A percentile compares a stretch with the other conserved stretches of the same genome.
phyloP scores from a whole-genome alignment of 371 early-diverging fungal species.

The Mucor velutinosus region DNA sequence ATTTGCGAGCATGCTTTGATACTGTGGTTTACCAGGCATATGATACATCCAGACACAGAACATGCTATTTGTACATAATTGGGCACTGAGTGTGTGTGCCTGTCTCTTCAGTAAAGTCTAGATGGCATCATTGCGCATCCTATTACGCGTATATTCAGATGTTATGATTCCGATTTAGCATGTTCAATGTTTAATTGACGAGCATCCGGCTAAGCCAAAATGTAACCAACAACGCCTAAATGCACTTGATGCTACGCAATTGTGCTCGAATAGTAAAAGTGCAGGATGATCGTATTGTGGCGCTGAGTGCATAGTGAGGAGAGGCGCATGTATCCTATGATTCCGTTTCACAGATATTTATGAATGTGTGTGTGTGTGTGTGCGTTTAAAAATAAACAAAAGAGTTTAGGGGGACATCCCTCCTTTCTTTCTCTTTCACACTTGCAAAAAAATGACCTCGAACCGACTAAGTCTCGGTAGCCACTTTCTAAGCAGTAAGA shows the following conservation, averaged over 20 bases:
- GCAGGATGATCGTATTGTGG: background rate
- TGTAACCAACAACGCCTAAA: no score
- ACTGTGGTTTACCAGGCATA: no score
- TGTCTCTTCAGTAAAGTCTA: no score
- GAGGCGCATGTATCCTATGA: background rate
- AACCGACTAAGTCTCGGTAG: constrained; percentile 42
- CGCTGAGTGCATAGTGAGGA: background rate
- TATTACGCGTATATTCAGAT: no score
- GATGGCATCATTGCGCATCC: no score
- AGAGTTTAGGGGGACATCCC: background rate
- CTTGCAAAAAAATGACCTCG: constrained; percentile 14
- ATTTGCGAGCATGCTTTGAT: no score
- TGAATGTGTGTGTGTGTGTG: background rate
- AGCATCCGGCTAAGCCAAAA: no score
- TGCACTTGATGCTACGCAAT: background rate
- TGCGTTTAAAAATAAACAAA: background rate
- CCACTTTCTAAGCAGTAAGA: constrained; percentile 39
- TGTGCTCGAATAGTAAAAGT: background rate
- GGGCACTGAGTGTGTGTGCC: no score
- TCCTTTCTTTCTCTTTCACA: constrained; percentile 16
- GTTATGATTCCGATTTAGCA: no score
- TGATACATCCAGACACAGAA: no score
- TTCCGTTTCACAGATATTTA: background rate
- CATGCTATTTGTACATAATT: no score
- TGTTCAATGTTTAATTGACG: no score